phyloP scores from a whole-genome alignment of 306 rosid genomes.

The Coriaria nepalensis region DNA sequence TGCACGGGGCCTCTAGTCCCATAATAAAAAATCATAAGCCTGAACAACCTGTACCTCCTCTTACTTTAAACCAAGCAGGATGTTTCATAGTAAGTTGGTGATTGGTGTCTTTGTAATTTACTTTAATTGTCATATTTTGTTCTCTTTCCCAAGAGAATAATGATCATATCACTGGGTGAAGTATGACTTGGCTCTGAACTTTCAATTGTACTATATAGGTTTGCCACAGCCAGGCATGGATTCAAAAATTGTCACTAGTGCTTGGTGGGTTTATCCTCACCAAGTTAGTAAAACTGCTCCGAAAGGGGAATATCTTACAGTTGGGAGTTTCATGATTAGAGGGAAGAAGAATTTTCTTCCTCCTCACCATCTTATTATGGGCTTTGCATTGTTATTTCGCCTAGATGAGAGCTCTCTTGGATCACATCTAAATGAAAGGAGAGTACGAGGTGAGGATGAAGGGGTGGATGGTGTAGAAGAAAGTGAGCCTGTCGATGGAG shows the following conservation, averaged over 20 bases:
- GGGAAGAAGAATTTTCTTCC: slow-evolving; percentile 97
- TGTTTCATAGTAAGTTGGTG: slow-evolving; percentile 67
- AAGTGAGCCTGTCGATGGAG: slow-evolving; percentile 40
- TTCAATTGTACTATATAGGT: slow-evolving; percentile 42
- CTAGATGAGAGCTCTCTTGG: slow-evolving; percentile 98
- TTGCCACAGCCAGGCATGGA: slow-evolving; percentile 97
- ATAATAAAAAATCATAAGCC: slow-evolving; percentile 88
- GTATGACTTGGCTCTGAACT: not conserved
- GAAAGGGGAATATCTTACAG: slow-evolving; percentile 94
- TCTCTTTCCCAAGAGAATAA: slow-evolving; percentile 17
- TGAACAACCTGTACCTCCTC: slow-evolving; percentile 78
- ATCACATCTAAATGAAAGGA: slow-evolving; percentile 92
- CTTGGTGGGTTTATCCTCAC: slow-evolving; percentile 98
- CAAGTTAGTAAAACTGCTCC: slow-evolving; percentile 99
- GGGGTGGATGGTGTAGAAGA: slow-evolving; percentile 49
- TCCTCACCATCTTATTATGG: slow-evolving; percentile 95
- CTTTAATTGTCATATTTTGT: slow-evolving; percentile 13
- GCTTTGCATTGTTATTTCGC: slow-evolving; percentile 87
- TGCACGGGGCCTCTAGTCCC: slow-evolving; percentile 95
- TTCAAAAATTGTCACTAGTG: slow-evolving; percentile 96
- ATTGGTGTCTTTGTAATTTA: not conserved
- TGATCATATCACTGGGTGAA: slow-evolving; percentile 11
- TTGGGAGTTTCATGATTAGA: slow-evolving; percentile 95
- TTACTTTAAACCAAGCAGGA: slow-evolving; percentile 90
- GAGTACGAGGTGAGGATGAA: slow-evolving; percentile 97